Evolutionary conservation across 2,329 filamentous ascomycete species (phyloP).

Genomic region (Fusarium tjaetaba): DNA sequence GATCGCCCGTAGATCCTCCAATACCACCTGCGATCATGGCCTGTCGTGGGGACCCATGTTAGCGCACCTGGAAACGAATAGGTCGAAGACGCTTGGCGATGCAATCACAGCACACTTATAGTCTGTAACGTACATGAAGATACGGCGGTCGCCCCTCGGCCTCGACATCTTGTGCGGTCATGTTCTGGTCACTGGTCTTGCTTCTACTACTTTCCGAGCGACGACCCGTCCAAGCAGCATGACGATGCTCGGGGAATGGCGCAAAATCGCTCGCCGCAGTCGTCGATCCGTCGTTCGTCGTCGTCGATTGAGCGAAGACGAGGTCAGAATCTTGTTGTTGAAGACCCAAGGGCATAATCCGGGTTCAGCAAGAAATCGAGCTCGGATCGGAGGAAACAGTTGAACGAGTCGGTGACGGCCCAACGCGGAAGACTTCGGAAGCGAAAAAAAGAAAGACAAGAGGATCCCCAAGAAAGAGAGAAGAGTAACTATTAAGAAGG

Average conservation of each 20-base stretch:
- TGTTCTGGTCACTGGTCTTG: slow-evolving; percentile 45
- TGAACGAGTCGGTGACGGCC: slow-evolving; percentile 19
- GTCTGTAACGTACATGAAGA: slow-evolving; percentile 51
- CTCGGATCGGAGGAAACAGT: slow-evolving; percentile 6
- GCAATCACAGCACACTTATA: neutral
- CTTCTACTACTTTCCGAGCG: slow-evolving; percentile 42
- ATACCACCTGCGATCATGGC: slow-evolving; percentile 95
- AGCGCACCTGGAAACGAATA: slow-evolving; percentile 25
- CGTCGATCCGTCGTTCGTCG: slow-evolving; percentile 28
- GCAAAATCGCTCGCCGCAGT: slow-evolving; percentile 36
- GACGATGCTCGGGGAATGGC: slow-evolving; percentile 42
- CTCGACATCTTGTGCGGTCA: slow-evolving; percentile 53
- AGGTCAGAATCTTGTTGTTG: slow-evolving; percentile 38
- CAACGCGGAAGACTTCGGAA: slow-evolving; percentile 19
- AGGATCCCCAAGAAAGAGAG: slow-evolving; percentile 18
- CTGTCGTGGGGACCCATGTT: slow-evolving; percentile 56
- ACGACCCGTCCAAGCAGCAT: slow-evolving; percentile 46
- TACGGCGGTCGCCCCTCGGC: slow-evolving; percentile 57
- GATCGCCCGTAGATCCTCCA: slow-evolving; percentile 92
- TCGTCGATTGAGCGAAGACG: slow-evolving; percentile 36
- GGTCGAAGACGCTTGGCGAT: neutral
- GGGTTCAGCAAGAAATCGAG: neutral
- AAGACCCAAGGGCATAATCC: slow-evolving; percentile 43
- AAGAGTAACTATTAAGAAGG: neutral
- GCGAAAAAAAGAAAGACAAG: slow-evolving; percentile 3